Base-by-base conservation (phyloP, 345 rosid species). In the Hypericum perforatum region DNA sequence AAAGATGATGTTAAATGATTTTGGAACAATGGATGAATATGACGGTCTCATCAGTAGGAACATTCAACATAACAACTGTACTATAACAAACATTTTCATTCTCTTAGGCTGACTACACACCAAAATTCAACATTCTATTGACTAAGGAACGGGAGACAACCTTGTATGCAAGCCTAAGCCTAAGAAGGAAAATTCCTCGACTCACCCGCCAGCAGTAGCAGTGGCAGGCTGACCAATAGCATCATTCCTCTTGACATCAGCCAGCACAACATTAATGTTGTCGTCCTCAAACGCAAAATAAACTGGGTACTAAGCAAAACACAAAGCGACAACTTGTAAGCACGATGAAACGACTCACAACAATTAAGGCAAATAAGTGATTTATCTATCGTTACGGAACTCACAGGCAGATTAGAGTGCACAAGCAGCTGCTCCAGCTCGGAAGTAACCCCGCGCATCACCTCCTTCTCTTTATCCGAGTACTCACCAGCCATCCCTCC, bases 191-290 rank as follows among this genome's bases (percentile, higher is more conserved):
- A 22, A 22, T 1, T 1, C 32, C 32, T 48, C 52, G 49, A 85
- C 96, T 75, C 61, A 92, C 98, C 98, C 95, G 69, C 96, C 96
- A 5, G 95, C 80, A 11, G 95, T 92, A 12, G 98, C 95, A 60
- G 96, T 81, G 64, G 96, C 96, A 52, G 85, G 88, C 67, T 81
- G 98, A 69, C 98, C 95, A 63, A 76, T 74, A 16, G 70, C 83
- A 67, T 92, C 98, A 80, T 70, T 80, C 66, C 73, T 85, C 83
- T 83, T 82, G 49, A 92, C 76, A 67, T 83, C 94, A 61, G 87
- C 83, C 78, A 88, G 72, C 49, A 88, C 82, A 54, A 76, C 65
- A 60, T 78, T 75, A 62, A 90, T 76, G 58, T 85, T 85, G 58
- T 88, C 89, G 70, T 88, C 70, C 82, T 88, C 98, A 67, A 85